Base-by-base conservation (phyloP, 2,329 filamentous ascomycete species). In the Exophiala alcalophila region DNA sequence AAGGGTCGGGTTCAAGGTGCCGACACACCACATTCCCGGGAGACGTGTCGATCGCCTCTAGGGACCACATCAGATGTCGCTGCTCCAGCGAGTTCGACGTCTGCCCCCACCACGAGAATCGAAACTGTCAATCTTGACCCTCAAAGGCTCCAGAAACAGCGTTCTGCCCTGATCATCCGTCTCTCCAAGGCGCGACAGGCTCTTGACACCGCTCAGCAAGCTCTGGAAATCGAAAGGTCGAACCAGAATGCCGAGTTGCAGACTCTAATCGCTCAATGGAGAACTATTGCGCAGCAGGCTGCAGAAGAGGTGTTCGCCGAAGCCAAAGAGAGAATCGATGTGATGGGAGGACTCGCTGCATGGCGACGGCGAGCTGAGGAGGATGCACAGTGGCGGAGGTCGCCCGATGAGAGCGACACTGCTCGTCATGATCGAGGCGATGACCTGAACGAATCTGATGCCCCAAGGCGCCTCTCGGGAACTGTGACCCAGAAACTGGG, bases 261-360 rank as follows among this genome's bases (percentile, higher is more conserved):
- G 28, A 63, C 59, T 0, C 57, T 86, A 52, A 73, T 78, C 28
- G 60, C 59, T 3, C 82, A 76, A 59, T 88, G 84, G 84, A 76
- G 70, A 32, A 61, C 58, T 0, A 76, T 78, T 12, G 77, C 76
- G 46, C 72, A 81, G 49, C 65, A 71, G 35, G 82, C 80, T 5
- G 83, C 83, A 1, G 83, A 87, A 53, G 80, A 84, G 56, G 64
- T 86, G 8, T 86, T 83, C 60, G 70, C 65, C 16, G 65, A 69
- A 14, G 78, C 82, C 15, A 72, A 73, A 49, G 78, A 81, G 59
- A 65, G 78, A 40, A 71, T 84, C 24, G 69, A 77, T 55, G 66
- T 74, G 53, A 81, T 83, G 75, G 81, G 81, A 14, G 81, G 80
- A 1, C 69, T 82, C 27, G 63, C 66, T 24, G 78, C 71, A 5